These are phyloP conservation scores for Dothistroma pini DNA, from an alignment of 2,329 filamentous ascomycete species.

Conservation along the genomic window DNA sequence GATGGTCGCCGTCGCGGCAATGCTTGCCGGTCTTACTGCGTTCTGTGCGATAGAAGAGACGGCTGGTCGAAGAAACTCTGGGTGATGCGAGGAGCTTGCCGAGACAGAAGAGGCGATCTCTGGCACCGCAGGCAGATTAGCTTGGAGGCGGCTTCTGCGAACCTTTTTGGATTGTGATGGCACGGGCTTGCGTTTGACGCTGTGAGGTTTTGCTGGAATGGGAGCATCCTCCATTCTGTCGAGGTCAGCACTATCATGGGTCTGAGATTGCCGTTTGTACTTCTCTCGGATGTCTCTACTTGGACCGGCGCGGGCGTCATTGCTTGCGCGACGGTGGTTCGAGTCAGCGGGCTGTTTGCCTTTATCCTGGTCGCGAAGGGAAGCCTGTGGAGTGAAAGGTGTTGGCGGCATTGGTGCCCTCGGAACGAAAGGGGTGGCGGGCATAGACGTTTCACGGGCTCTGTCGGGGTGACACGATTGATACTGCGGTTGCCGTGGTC, in stretches of 20 bases:
- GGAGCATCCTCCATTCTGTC: background rate
- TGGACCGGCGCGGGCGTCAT: background rate
- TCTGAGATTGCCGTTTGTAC: background rate
- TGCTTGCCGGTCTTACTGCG: background rate
- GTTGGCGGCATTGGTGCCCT: background rate
- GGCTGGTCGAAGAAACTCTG: background rate
- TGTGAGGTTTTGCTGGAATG: background rate
- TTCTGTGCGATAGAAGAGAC: background rate
- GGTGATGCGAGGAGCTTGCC: background rate
- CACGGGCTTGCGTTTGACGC: background rate
- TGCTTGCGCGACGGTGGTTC: background rate
- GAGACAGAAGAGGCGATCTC: background rate
- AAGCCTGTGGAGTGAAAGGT: background rate
- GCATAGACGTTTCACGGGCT: background rate
- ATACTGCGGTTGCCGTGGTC: background rate
- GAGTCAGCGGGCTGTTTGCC: constrained; percentile 3
- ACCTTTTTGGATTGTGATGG: background rate
- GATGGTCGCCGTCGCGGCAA: background rate
- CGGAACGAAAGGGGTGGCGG: background rate
- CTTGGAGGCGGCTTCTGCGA: background rate
- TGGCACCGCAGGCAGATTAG: background rate
- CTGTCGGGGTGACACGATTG: background rate
- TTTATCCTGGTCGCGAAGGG: background rate
- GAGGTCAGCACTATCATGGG: background rate
- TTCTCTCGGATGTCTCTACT: background rate